phyloP scores from a whole-genome alignment of 768 basidiomycete genomes.

The Plicaturopsis crispa region DNA sequence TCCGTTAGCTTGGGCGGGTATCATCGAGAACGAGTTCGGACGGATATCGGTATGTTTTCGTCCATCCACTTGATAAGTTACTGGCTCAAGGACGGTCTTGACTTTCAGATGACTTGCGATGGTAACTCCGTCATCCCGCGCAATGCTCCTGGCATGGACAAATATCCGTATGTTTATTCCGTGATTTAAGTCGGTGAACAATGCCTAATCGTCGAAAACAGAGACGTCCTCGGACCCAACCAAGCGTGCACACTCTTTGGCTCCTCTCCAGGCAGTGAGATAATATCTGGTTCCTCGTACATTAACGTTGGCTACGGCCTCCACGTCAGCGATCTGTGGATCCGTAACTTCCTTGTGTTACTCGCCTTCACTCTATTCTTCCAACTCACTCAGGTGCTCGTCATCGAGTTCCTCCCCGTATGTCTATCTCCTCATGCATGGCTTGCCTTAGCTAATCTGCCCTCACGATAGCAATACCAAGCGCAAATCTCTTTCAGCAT shows the following conservation, averaged over 20 bases:
- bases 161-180: constrained; percentile 53
- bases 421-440: constrained; percentile 10
- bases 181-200: constrained; percentile 15
- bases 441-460: constrained; percentile 8
- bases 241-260: constrained; percentile 78
- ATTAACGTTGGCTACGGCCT: constrained; percentile 47
- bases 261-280: constrained; percentile 43
- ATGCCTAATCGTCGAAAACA: constrained; percentile 17
- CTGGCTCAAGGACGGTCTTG: constrained; percentile 4
- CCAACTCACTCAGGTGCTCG: constrained; percentile 58
- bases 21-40: constrained; percentile 85
- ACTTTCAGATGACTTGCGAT: constrained; percentile 50
- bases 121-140: constrained; percentile 60
- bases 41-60: constrained; percentile 44
- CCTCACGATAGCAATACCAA: constrained; percentile 51
- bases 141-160: constrained; percentile 43
- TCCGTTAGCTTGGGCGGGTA: constrained; percentile 57
- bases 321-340: constrained; percentile 48
- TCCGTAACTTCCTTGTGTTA: constrained; percentile 62
- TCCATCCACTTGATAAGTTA: constrained; percentile 1
- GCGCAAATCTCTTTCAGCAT: constrained; percentile 43
- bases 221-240: constrained; percentile 48
- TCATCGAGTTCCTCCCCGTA: constrained; percentile 60
- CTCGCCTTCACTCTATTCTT: constrained; percentile 66
- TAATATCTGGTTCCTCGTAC: constrained; percentile 56